A percentile compares a stretch with the other conserved stretches of the same genome.
These are phyloP conservation scores for Mucor irregularis DNA, from an alignment of 371 early-diverging fungal genomes.

Conservation along the genomic window DNA sequence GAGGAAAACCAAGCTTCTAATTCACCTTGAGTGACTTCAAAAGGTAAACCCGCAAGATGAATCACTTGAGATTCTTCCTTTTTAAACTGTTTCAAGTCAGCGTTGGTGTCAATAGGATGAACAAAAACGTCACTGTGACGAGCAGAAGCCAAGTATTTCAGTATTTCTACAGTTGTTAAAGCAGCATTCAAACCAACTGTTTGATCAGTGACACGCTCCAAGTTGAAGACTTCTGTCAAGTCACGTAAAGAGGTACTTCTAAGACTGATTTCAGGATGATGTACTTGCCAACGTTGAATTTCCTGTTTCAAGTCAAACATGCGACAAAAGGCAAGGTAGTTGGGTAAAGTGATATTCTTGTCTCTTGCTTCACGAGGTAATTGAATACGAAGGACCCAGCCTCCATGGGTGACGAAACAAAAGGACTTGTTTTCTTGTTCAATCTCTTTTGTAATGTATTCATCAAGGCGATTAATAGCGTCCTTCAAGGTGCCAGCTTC, in stretches of 20 bases:
- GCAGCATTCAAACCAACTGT: slow-evolving; percentile 65
- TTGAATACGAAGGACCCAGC: slow-evolving; percentile 75
- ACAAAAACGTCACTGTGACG: slow-evolving; percentile 65
- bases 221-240: slow-evolving; percentile 60
- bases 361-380: slow-evolving; percentile 71
- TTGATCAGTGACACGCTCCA: slow-evolving; percentile 42
- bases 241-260: slow-evolving; percentile 62
- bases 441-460: slow-evolving; percentile 60
- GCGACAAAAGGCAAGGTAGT: slow-evolving; percentile 56
- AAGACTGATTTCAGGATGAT: slow-evolving; percentile 60
- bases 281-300: slow-evolving; percentile 66
- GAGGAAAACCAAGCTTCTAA: slow-evolving; percentile 67
- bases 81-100: slow-evolving; percentile 67
- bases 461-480: slow-evolving; percentile 61
- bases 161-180: slow-evolving; percentile 62
- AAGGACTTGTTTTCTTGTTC: slow-evolving; percentile 59
- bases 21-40: slow-evolving; percentile 66
- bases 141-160: slow-evolving; percentile 53
- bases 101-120: slow-evolving; percentile 66
- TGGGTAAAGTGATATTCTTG: slow-evolving; percentile 65
- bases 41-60: slow-evolving; percentile 62
- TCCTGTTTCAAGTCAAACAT: slow-evolving; percentile 80
- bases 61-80: slow-evolving; percentile 68
- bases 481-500: slow-evolving; percentile 58
- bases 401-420: slow-evolving; percentile 78